Evolutionary conservation across 2,329 filamentous ascomycete species (phyloP).

Genomic region (Ceratocystis ficicola): DNA sequence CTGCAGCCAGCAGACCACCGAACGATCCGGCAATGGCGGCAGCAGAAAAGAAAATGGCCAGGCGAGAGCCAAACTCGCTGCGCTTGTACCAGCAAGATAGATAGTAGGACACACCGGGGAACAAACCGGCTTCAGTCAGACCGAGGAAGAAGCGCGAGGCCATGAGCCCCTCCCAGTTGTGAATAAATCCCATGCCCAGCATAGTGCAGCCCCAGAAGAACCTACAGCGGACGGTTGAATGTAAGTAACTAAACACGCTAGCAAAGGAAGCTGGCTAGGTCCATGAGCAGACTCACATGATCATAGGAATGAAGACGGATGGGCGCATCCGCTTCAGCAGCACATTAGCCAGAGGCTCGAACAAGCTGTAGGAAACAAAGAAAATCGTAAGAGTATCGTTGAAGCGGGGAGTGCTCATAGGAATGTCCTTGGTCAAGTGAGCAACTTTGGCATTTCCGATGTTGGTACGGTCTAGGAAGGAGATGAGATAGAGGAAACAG

Average conservation of each 20-base stretch:
- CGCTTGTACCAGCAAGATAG: slow-evolving; percentile 75
- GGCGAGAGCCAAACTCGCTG: slow-evolving; percentile 65
- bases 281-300: slow-evolving; percentile 48
- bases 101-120: slow-evolving; percentile 68
- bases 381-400: slow-evolving; percentile 70
- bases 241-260: slow-evolving; percentile 8
- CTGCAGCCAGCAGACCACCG: slow-evolving; percentile 60
- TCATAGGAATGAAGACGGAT: slow-evolving; percentile 66
- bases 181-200: slow-evolving; percentile 56
- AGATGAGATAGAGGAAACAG: slow-evolving; percentile 59
- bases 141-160: slow-evolving; percentile 60
- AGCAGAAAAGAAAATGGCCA: slow-evolving; percentile 73
- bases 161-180: slow-evolving; percentile 52
- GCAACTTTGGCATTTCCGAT: slow-evolving; percentile 59
- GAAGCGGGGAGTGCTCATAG: slow-evolving; percentile 54
- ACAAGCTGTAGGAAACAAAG: slow-evolving; percentile 72
- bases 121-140: slow-evolving; percentile 61
- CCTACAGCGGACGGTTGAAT: slow-evolving; percentile 30
- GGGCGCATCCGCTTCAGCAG: slow-evolving; percentile 65
- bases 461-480: slow-evolving; percentile 65
- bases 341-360: slow-evolving; percentile 67
- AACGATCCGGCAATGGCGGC: slow-evolving; percentile 70
- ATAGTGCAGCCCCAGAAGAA: slow-evolving; percentile 55
- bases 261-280: background rate
- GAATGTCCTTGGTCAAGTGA: slow-evolving; percentile 42